Conservation (phyloP, 2,329 filamentous ascomycete genomes). For the Neoscytalidium dimidiatum region DNA sequence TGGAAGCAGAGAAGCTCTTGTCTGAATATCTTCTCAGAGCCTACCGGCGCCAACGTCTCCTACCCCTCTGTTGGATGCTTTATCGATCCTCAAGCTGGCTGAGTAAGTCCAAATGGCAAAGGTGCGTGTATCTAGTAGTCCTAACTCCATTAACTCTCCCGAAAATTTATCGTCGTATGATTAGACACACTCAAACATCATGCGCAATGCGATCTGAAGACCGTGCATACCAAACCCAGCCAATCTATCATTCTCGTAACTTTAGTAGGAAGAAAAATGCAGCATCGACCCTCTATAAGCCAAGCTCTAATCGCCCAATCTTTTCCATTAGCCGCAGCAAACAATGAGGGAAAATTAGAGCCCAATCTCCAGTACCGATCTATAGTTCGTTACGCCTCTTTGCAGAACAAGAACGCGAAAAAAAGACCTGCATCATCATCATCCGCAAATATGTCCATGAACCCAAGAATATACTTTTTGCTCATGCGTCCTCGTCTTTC, state of each 20-base stretch:
- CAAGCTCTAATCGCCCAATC: neutral
- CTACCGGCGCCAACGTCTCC: too few species aligned
- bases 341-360: neutral
- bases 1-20: too few species aligned
- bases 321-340: neutral
- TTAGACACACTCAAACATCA: neutral
- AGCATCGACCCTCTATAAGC: neutral
- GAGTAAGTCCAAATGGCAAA: too few species aligned
- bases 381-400: conserved; percentile 3
- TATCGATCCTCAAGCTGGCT: too few species aligned
- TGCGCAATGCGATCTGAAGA: neutral
- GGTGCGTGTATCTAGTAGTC: too few species aligned
- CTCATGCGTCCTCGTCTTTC: neutral
- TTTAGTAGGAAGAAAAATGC: neutral
- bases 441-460: conserved; percentile 3
- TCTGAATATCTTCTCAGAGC: too few species aligned
- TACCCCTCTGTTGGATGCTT: too few species aligned
- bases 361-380: neutral
- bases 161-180: too few species aligned
- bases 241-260: neutral
- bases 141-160: too few species aligned
- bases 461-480: neutral
- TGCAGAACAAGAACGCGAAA: neutral
- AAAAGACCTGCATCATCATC: neutral
- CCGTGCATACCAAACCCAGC: neutral